Base-by-base conservation (phyloP, 2,329 filamentous ascomycete genomes). In the Sclerotinia borealis region DNA sequence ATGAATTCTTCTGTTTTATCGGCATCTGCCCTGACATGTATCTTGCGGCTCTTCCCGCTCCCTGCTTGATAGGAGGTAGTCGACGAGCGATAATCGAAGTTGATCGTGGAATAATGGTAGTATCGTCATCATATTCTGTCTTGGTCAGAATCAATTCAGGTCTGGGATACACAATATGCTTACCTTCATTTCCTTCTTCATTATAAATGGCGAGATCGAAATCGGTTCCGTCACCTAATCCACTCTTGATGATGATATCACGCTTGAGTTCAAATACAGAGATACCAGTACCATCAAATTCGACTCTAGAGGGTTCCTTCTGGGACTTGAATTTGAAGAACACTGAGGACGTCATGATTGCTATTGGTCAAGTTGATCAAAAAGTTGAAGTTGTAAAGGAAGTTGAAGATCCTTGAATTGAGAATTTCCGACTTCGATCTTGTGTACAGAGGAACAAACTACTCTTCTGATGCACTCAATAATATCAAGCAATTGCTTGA, bases 271-370 rank as follows among this genome's bases (percentile, higher is more conserved):
- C 96, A 79, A 98, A 99, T 68, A 98, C 95, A 66, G 93, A 96
- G 75, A 98, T 96, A 77, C 92, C 92, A 72, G 93, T 97, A 75
- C 95, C 95, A 78, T 99, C 93, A 77, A 99, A 98, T 74, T 93
- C 91, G 73, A 99, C 92, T 74, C 93, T 87, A 64, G 92, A 92
- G 65, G 92, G 91, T 75, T 98, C 95, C 80, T 92, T 97, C 76
- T 96, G 92, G 71, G 93, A 98, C 80, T 97, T 98, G 88, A 99
- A 99, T 80, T 96, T 96, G 90, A 97, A 99, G 80, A 97, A 98
- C 75, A 99, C 95, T 70, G 93, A 98, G 63, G 95, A 83, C 62
- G 74, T 65, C 74, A 75, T 75, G 59, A 65, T 74, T 68, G 61
- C 54, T 59, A 50, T 61, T 56, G 59, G 63, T 56, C 37, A 59